Evolutionary conservation across 768 basidiomycete genomes (phyloP).

Genomic region (Strobilomyces echinocephalus): DNA sequence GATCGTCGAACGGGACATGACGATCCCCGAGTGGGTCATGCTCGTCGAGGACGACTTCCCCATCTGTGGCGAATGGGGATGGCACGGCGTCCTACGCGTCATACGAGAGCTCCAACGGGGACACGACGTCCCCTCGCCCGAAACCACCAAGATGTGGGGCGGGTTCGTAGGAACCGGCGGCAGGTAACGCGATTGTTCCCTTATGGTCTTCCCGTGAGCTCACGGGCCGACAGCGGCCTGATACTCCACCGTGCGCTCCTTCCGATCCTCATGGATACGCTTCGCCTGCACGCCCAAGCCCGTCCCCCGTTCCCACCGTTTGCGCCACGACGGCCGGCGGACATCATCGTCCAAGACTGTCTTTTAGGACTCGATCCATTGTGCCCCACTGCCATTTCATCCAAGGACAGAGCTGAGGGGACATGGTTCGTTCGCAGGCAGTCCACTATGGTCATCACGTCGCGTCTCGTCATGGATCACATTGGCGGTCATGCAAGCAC

Average conservation of each 20-base stretch:
- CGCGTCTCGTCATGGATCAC: slow-evolving; percentile 40
- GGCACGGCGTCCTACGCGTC: slow-evolving; percentile 29
- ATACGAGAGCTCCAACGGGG: slow-evolving; percentile 29
- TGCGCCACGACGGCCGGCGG: slow-evolving; percentile 32
- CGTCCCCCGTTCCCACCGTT: slow-evolving; percentile 26
- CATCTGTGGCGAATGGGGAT: slow-evolving; percentile 35
- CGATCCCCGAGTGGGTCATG: slow-evolving; percentile 39
- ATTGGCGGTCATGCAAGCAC: slow-evolving; percentile 39
- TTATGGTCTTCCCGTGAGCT: not conserved
- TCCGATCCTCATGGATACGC: slow-evolving; percentile 30
- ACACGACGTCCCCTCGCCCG: slow-evolving; percentile 10
- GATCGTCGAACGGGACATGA: slow-evolving; percentile 19
- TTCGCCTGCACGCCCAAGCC: slow-evolving; percentile 30
- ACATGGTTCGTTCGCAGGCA: slow-evolving; percentile 12
- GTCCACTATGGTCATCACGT: slow-evolving; percentile 36
- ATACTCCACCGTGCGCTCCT: slow-evolving; percentile 36
- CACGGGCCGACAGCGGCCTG: slow-evolving; percentile 31
- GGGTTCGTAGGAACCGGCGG: slow-evolving; percentile 42
- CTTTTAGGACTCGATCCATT: slow-evolving; percentile 37
- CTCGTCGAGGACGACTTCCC: slow-evolving; percentile 44
- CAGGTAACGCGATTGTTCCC: slow-evolving; percentile 24
- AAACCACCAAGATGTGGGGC: slow-evolving; percentile 26
- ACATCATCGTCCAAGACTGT: slow-evolving; percentile 41
- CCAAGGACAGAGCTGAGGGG: not conserved
- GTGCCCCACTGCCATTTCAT: slow-evolving; percentile 25